These are phyloP conservation scores for Pseudocercospora eumusae DNA, from an alignment of 2,329 filamentous ascomycete genomes.

Conservation along the genomic window DNA sequence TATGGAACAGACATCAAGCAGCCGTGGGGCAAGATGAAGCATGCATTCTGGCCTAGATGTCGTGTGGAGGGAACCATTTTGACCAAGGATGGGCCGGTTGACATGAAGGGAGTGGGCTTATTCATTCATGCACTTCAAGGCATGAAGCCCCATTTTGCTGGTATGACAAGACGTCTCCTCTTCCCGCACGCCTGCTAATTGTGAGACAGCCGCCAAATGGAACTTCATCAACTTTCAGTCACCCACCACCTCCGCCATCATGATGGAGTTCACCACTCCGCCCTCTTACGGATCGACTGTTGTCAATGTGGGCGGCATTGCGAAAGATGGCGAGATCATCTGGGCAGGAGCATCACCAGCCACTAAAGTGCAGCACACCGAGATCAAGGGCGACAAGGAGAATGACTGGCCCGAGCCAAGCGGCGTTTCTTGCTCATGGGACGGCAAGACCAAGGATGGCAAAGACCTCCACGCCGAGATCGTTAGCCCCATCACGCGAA, in stretches of 20 bases:
- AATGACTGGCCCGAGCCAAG: conserved; percentile 89
- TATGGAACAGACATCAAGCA: conserved; percentile 83
- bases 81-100: conserved; percentile 76
- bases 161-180: conserved; percentile 44
- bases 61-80: conserved; percentile 78
- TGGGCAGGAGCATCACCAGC: conserved; percentile 66
- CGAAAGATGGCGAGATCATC: conserved; percentile 77
- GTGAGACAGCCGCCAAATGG: conserved; percentile 72
- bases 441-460: conserved; percentile 73
- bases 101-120: conserved; percentile 77
- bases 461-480: conserved; percentile 70
- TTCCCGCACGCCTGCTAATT: conserved; percentile 11
- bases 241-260: conserved; percentile 77
- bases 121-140: conserved; percentile 88
- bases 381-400: conserved; percentile 69
- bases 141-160: conserved; percentile 98
- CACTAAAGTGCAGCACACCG: conserved; percentile 68
- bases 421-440: conserved; percentile 73
- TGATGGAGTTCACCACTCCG: conserved; percentile 97
- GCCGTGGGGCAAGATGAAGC: conserved; percentile 90
- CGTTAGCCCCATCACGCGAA: conserved; percentile 65
- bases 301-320: conserved; percentile 80
- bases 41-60: conserved; percentile 92
- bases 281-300: conserved; percentile 84
- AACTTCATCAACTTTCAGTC: conserved; percentile 93